A percentile compares a stretch with the other conserved stretches of the same genome.
Evolutionary conservation across 176 grass and related monocot genomes (phyloP).

Genomic region (Oryza rufipogon): DNA sequence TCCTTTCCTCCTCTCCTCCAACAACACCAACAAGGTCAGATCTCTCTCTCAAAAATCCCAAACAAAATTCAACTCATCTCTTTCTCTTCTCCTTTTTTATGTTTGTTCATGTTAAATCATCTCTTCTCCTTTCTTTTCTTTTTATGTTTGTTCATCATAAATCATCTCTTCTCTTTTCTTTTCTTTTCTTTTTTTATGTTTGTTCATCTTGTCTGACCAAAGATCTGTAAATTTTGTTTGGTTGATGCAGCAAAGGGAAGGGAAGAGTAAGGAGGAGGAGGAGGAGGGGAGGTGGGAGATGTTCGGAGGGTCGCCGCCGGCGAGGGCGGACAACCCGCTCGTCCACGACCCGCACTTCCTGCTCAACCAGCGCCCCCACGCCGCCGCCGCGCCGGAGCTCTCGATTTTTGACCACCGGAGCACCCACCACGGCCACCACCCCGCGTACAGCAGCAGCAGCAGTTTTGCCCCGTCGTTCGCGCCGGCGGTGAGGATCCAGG

Average conservation of each 20-base stretch:
- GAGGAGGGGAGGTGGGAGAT: slow-evolving; percentile 24
- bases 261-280: background rate
- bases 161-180: no score
- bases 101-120: no score
- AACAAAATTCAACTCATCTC: no score
- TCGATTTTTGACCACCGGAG: slow-evolving; percentile 53
- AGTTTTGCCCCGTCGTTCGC: slow-evolving; percentile 63
- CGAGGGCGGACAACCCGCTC: slow-evolving; percentile 69
- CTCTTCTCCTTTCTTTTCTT: fast-evolving
- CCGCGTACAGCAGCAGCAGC: background rate
- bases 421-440: slow-evolving; percentile 29
- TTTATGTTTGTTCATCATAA: background rate
- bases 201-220: background rate
- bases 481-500: slow-evolving; percentile 71
- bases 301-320: slow-evolving; percentile 74
- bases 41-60: background rate
- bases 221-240: background rate
- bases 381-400: slow-evolving; percentile 9
- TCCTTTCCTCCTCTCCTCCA: slow-evolving; percentile 24
- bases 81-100: background rate
- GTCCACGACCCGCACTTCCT: slow-evolving; percentile 71
- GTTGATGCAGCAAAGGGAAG: slow-evolving; percentile 20
- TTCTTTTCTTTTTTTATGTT: background rate
- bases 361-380: slow-evolving; percentile 47
- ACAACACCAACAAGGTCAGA: slow-evolving; percentile 32